Base-by-base conservation (phyloP, 2,329 filamentous ascomycete species). In the Penicillium sp. region DNA sequence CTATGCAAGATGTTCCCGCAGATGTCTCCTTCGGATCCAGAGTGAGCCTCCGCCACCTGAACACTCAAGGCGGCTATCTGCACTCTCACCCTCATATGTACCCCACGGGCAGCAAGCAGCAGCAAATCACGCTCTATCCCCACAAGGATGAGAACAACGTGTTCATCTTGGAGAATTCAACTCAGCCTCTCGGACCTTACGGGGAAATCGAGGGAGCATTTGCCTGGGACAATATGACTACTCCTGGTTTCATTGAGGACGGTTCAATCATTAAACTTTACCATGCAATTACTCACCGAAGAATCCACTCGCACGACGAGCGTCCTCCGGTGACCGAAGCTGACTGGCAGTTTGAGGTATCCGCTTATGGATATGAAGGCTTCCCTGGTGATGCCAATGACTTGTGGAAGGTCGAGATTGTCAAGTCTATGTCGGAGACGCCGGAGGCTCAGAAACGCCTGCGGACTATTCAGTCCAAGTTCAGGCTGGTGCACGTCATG, bases 141-240 rank as follows among this genome's bases (percentile, higher is more conserved):
- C 94, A 99, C 82, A 97, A 97, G 81, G 94, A 99, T 67, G 91
- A 96, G 71, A 99, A 99, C 82, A 99, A 99, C 72, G 66, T 96
- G 53, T 99, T 90, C 85, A 76, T 97, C 34, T 72, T 97, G 53
- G 94, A 99, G 79, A 99, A 99, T 74, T 90, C 95, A 77, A 99
- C 94, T 8, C 91, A 97, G 69, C 94, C 94, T 9, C 79, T 94
- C 16, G 87, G 86, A 53, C 78, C 84, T 51, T 84, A 91, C 62
- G 91, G 90, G 49, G 81, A 89, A 58, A 87, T 96, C 60, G 87
- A 89, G 63, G 92, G 92, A 40, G 89, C 91, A 2, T 77, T 80
- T 45, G 93, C 91, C 8, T 97, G 93, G 93, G 89, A 96, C 68
- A 83, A 80, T 47, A 72, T 90, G 14, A 87, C 90, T 54, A 80